Percentiles rank a stretch among this genome's conserved stretches.
Conservation (phyloP, 345 rosid genomes). For the Aethionema arabicum region DNA sequence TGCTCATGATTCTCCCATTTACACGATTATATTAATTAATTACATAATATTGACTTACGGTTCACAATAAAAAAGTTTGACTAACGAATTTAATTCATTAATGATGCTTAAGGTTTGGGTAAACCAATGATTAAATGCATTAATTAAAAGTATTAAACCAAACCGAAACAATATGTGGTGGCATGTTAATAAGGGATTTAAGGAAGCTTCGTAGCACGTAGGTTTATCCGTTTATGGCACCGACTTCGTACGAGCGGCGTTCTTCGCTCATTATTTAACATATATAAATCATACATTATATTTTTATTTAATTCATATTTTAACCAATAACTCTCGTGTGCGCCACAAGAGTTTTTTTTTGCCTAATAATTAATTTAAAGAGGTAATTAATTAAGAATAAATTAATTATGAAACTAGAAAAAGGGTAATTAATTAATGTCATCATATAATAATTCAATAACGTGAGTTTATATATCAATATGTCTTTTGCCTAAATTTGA, state of each 20-base stretch:
- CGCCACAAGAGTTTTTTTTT: slow-evolving; percentile 41
- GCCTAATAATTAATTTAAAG: slow-evolving; percentile 27
- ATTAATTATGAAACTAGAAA: slow-evolving; percentile 23
- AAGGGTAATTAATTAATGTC: neutral
- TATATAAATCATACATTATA: too few relatives aligned
- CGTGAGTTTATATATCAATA: slow-evolving; percentile 40
- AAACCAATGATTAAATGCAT: slow-evolving; percentile 25
- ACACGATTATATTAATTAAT: slow-evolving; percentile 1
- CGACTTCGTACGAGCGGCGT: slow-evolving; percentile 46
- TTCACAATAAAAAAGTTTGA: neutral
- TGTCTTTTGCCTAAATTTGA: slow-evolving; percentile 42
- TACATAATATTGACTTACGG: neutral
- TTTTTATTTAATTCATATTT: neutral
- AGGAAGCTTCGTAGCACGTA: slow-evolving; percentile 46
- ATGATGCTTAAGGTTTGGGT: slow-evolving; percentile 21
- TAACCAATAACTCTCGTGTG: slow-evolving; percentile 37
- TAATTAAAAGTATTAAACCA: neutral
- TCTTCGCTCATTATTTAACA: neutral
- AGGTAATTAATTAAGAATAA: slow-evolving; percentile 34
- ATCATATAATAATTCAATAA: slow-evolving; percentile 39
- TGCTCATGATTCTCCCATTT: slow-evolving; percentile 23
- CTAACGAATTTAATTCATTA: slow-evolving; percentile 5
- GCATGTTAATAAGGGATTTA: neutral
- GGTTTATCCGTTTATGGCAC: slow-evolving; percentile 49
- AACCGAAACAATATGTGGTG: too few relatives aligned